Base-by-base conservation (phyloP, 306 rosid species). In the Alnus glutinosa region DNA sequence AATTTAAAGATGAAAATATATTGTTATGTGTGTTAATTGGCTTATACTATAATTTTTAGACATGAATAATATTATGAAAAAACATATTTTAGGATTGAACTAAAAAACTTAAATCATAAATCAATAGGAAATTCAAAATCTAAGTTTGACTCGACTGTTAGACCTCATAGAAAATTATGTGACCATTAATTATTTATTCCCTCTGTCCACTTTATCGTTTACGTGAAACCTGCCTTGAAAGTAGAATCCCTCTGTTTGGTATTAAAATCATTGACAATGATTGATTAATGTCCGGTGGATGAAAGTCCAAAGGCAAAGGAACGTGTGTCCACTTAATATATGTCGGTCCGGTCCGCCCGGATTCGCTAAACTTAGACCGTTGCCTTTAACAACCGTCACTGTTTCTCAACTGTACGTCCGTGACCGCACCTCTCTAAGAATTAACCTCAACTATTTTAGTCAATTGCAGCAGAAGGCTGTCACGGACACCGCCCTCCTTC, bases 241-340 rank as follows among this genome's bases (percentile, higher is more conserved):
- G 64, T 7, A 42, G 23, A 32, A 66, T 47, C 42, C 55, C 28
- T 15, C 5, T 66, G 51, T 52, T 71, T 39, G 28, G 54, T 42
- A 15, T 11, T 4, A 57, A 83, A 61, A 75, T 83, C 49, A 83
- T 79, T 70, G 83, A 71, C 48, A 61, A 75, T 70, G 81, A 75
- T 51, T 3, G 11, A 70, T 44, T 30, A 75, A 30, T 48, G 75
- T 47, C 42, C 54, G 73, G 67, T 76, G 82, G 74, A 70, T 8
- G 9, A 61, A 34, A 59, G n/a, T 16, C 55, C 62, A 62, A 75
- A 1, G 28, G 12, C 1, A 18, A 42, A 47, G 7, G 1, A 14
- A 34, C 32, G 42, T 14, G 42, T 63, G 46, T 34, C 28, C 28
- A 54, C 59, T 6, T 55, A 2, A 58, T 37, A 64, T 37, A 2